Conservation (phyloP, 495 filamentous ascomycete species). For the Chaetomium tenue region DNA sequence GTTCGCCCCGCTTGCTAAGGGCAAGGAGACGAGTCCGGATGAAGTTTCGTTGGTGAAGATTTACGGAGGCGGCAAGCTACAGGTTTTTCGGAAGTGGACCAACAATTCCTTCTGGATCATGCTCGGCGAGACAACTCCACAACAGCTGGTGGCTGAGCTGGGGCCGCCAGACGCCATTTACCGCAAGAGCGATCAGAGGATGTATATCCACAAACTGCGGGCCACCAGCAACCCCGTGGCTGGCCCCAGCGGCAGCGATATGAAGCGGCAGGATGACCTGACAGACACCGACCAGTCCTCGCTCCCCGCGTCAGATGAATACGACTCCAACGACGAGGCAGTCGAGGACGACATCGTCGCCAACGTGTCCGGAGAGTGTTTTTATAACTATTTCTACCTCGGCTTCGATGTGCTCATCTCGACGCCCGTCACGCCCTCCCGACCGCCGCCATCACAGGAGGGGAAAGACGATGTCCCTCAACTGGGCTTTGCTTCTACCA, state of each 20-base stretch:
- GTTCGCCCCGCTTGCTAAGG: slow-evolving; percentile 48
- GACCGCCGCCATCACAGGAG: slow-evolving; percentile 57
- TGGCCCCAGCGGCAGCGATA: slow-evolving; percentile 50
- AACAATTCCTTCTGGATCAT: slow-evolving; percentile 61
- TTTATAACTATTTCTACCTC: slow-evolving; percentile 95
- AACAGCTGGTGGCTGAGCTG: slow-evolving; percentile 85
- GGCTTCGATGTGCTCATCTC: slow-evolving; percentile 95
- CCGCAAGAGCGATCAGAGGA: slow-evolving; percentile 83
- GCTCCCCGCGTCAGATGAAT: slow-evolving; percentile 71
- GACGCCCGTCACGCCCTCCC: slow-evolving; percentile 62
- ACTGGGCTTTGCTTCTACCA: slow-evolving; percentile 37
- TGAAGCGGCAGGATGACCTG: slow-evolving; percentile 54
- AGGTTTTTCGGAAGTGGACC: slow-evolving; percentile 64
- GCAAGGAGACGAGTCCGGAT: slow-evolving; percentile 65
- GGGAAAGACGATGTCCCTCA: slow-evolving; percentile 28
- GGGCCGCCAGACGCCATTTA: slow-evolving; percentile 95
- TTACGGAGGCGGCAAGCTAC: slow-evolving; percentile 69
- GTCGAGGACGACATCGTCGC: slow-evolving; percentile 49
- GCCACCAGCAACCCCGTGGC: slow-evolving; percentile 47
- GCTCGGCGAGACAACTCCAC: slow-evolving; percentile 78
- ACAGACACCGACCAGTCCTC: slow-evolving; percentile 85
- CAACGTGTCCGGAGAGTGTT: slow-evolving; percentile 67
- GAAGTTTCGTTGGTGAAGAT: slow-evolving; percentile 80
- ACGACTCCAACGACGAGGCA: slow-evolving; percentile 59
- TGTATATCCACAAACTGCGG: slow-evolving; percentile 77